Evolutionary conservation across 2,329 filamentous ascomycete genomes (phyloP), one percentile per base, ranked within the genome.

Genomic region (Colletotrichum graminicola): DNA sequence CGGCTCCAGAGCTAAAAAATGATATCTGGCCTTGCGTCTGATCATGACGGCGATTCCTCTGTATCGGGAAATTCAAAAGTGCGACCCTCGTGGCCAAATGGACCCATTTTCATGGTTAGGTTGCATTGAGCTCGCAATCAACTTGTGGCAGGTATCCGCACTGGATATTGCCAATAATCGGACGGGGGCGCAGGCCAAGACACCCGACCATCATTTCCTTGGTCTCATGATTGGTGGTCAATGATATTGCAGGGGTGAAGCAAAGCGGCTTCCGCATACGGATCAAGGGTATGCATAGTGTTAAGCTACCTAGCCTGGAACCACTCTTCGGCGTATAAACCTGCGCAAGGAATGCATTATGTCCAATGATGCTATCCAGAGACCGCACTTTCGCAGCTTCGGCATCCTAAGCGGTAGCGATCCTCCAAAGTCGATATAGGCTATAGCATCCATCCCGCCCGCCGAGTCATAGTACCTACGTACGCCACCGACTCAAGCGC

Each of bases 51-150:
- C 10, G 32, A 16, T 64, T 56, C 39, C 21, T 39, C 32, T 34
- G 39, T 29, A 36, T 62, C 65, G 36, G 51, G 41, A n/a, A 29
- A 49, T 10, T 2, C n/a, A n/a, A 41, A 41, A n/a, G 59, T 45
- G 49, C 59, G 41, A 23, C 32, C 65, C 7, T 18, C 26, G 41
- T 41, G 39, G n/a, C 18, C 39, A 41, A 45, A 12, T 5, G 49
- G 41, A 32, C 43, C 55, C 62, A 32, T 16, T 51, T 36, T 14
- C 23, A 43, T 57, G 23, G 29, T 64, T 57, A 32, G 57, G 41
- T 64, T 43, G 52, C 32, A 64, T 57, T 55, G 5, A n/a, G 43
- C 43, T n/a, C 43, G 43, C 6, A 5, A 16, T 32, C 57, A 16
- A 26, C 43, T 6, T 26, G 59, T 12, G 12, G 34, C 29, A 3